A percentile compares a stretch with the other conserved stretches of the same genome.
These are phyloP conservation scores for Aspergillus coremiiformis DNA, from an alignment of 495 filamentous ascomycete species.

Conservation along the genomic window DNA sequence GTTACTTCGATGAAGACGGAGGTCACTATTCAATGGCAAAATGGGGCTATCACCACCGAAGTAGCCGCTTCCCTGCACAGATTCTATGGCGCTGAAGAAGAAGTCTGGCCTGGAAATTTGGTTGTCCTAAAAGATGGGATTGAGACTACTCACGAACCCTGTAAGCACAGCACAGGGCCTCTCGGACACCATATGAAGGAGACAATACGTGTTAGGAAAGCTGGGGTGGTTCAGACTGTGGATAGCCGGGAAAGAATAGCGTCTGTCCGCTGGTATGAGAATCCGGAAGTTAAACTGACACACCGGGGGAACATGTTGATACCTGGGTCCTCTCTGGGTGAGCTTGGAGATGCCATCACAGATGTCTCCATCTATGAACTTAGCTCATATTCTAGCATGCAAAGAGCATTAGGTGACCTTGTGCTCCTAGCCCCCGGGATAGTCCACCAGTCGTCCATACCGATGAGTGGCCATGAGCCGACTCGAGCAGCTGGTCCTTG, in stretches of 20 bases:
- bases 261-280: conserved; percentile 46
- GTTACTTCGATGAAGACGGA: conserved; percentile 39
- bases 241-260: conserved; percentile 47
- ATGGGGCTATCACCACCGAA: conserved; percentile 43
- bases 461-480: not conserved
- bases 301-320: conserved; percentile 21
- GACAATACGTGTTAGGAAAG: conserved; percentile 18
- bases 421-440: conserved; percentile 40
- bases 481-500: conserved; percentile 3
- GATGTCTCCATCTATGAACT: conserved; percentile 56
- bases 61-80: conserved; percentile 33
- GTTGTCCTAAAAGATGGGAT: conserved; percentile 41
- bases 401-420: conserved; percentile 39
- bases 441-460: conserved; percentile 10
- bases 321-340: conserved; percentile 34
- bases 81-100: conserved; percentile 42
- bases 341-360: conserved; percentile 31
- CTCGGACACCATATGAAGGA: conserved; percentile 4
- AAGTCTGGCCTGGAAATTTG: conserved; percentile 54
- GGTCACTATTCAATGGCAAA: conserved; percentile 54
- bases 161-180: not conserved
- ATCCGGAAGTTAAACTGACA: conserved; percentile 34
- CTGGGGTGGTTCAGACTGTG: conserved; percentile 55
- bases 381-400: conserved; percentile 33
- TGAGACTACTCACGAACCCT: conserved; percentile 5